Base-by-base conservation (phyloP, 1,139 yeast species). In the Taphrina communis region DNA sequence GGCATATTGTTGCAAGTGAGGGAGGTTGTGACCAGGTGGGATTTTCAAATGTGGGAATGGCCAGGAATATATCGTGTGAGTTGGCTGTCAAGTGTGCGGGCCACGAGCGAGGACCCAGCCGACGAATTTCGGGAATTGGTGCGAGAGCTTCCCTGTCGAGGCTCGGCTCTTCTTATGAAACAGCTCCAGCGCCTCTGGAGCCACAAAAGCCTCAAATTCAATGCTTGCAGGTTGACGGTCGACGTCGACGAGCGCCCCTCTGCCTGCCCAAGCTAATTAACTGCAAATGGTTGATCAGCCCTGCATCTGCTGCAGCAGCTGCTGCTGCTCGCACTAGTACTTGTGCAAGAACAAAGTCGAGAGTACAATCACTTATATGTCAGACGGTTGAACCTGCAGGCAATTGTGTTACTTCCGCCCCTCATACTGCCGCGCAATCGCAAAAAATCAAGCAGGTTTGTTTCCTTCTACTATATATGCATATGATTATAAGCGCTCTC, bases 31-130 rank as follows among this genome's bases (percentile, higher is more conserved):
- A 50, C 53, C 9, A 50, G 50, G 9, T 56, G 60, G 36, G 46
- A n/a, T 55, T 31, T 19, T n/a, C 36, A 35, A 21, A 25, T 56
- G 21, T 56, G 60, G 46, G 60, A 56, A 56, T 56, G 53, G 41
- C 50, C 44, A 56, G 53, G 53, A 21, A 19, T 42, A 58, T 58
- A 46, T 58, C 53, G 53, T 44, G 63, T 46, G 63, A 39, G 56
- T 38, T 44, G 48, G 48, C 48, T 44, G 48, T 44, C 48, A 17
- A 44, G 48, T 17, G 48, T 12, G 19, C 25, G 51, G 25, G 53
- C 53, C 14, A 50, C 53, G 36, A 50, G 53, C 53, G 8, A 25
- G 53, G 48, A 39, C 48, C 53, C 53, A 25, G 53, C 53, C 36
- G 36, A 25, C 21, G 53, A 25, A 50, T 50, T 25, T 50, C 36